Conservation (phyloP, 192 early-diverging fungal genomes). For the Spizellomyces sp. region DNA sequence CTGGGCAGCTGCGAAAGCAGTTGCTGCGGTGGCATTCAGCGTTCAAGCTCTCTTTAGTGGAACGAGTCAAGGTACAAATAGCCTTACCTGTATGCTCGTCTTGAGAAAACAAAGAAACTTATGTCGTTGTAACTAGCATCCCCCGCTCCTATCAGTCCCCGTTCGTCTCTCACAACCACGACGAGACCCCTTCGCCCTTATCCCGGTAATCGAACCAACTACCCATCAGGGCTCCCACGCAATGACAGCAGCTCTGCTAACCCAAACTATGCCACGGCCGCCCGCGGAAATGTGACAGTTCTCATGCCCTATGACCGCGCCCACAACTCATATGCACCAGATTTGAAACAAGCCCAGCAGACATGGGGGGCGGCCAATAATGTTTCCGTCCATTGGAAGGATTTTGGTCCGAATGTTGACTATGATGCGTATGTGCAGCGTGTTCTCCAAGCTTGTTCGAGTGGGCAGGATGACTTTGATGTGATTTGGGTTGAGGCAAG, state of each 20-base stretch:
- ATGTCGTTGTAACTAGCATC: too few species aligned
- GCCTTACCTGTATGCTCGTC: too few species aligned
- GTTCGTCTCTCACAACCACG: constrained; percentile 25
- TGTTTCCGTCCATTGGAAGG: constrained; percentile 26
- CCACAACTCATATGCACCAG: not conserved
- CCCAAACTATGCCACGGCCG: constrained; percentile 27
- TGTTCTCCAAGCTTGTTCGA: constrained; percentile 37
- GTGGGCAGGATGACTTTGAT: constrained; percentile 29
- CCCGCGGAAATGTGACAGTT: constrained; percentile 35
- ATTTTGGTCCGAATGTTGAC: constrained; percentile 13
- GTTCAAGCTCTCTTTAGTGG: too few species aligned
- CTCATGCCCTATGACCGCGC: constrained; percentile 29
- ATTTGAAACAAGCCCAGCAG: constrained; percentile 14
- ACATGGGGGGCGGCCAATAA: constrained; percentile 16
- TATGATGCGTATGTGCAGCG: constrained; percentile 38
- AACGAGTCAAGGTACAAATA: too few species aligned
- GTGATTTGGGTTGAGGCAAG: constrained; percentile 38
- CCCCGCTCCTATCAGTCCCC: not conserved
- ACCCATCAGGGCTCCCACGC: constrained; percentile 11
- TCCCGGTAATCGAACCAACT: constrained; percentile 29
- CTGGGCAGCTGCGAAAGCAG: too few species aligned
- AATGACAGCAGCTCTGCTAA: constrained; percentile 7
- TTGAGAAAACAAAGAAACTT: too few species aligned
- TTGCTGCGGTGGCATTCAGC: too few species aligned
- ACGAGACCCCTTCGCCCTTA: constrained; percentile 14